phyloP scores from a whole-genome alignment of 495 filamentous ascomycete genomes.

The Penicillium verhagenii region DNA sequence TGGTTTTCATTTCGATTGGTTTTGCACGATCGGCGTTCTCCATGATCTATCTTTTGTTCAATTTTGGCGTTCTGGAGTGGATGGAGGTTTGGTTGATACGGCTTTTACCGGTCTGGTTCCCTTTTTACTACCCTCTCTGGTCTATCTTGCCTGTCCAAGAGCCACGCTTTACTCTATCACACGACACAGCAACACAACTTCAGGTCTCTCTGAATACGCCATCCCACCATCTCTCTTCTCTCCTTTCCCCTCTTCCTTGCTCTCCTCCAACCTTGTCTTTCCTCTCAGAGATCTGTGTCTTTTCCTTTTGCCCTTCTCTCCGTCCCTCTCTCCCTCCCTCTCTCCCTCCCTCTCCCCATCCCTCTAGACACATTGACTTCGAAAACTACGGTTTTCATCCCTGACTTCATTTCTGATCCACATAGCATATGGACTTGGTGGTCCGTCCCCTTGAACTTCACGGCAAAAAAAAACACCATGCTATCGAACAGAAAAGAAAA shows the following conservation, averaged over 20 bases:
- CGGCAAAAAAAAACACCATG: constrained; percentile 13
- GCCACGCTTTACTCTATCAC: background rate
- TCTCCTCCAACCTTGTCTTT: background rate
- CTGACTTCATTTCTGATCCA: background rate
- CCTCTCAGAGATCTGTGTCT: background rate
- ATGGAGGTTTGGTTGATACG: constrained; percentile 5
- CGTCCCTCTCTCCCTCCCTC: background rate
- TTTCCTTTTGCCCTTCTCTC: background rate
- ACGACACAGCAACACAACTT: background rate
- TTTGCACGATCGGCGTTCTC: constrained; percentile 24
- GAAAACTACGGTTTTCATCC: background rate
- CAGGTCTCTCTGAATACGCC: background rate
- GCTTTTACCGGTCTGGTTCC: background rate
- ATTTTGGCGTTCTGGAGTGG: constrained; percentile 23
- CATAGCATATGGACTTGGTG: background rate
- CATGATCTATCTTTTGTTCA: constrained; percentile 13
- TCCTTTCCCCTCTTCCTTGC: background rate
- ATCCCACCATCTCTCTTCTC: background rate
- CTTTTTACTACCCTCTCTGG: background rate
- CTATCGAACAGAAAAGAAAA: constrained; percentile 12
- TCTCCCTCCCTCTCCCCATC: background rate
- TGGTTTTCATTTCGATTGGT: constrained; percentile 4
- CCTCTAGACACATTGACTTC: background rate
- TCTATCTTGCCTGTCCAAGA: background rate
- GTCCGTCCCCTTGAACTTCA: background rate